Evolutionary conservation across 345 rosid species (phyloP).

Genomic region (sweet orange (Citrus sinensis)): DVS_A1.0 CM039161.1:4953501-4954000

Average conservation of each 20-base stretch:
- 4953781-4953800: constrained; percentile 5
- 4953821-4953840: constrained; percentile 14
- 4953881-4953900: constrained; percentile 13
- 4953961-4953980: constrained; percentile 7
- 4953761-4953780: constrained; percentile 13
- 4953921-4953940: constrained; percentile 20
- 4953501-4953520: constrained; percentile 8
- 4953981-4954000: constrained; percentile 15
- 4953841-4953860: constrained; percentile 15
- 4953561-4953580: background rate
- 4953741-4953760: background rate
- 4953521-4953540: constrained; percentile 8
- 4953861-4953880: constrained; percentile 17
- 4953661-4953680: constrained; percentile 13
- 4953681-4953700: background rate
- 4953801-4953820: constrained; percentile 20
- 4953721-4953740: no score
- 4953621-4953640: constrained; percentile 15
- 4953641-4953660: constrained; percentile 9
- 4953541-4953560: background rate
- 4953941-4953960: constrained; percentile 4
- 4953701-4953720: background rate
- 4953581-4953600: background rate
- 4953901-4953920: constrained; percentile 23
- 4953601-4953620: constrained; percentile 7